Base-by-base conservation (phyloP, 768 basidiomycete genomes). In the Leccinum rimulosum region DNA sequence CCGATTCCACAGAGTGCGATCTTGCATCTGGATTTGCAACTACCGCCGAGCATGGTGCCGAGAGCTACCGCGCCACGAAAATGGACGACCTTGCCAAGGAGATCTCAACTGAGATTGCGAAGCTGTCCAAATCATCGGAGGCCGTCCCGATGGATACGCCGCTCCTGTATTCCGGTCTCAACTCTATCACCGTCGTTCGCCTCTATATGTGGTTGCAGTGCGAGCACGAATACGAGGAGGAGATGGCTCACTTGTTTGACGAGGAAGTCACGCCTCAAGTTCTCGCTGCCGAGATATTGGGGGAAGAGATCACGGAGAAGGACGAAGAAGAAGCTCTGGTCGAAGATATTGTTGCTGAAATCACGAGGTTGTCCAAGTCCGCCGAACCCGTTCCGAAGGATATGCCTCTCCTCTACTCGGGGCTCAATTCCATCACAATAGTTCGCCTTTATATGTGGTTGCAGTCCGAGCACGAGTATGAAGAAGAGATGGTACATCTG, bases 201-300 rank as follows among this genome's bases (percentile, higher is more conserved):
- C 63, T 76, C 28, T 64, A 69, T 61, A 64, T 69, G 65, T 75
- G 73, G 74, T 59, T 75, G 57, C 74, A 72, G 59, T 73, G 68
- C 27, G 70, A 68, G 28, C 59, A 68, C 54, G 71, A 74, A 53
- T 74, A 70, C 49, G 64, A 58, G 12, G 72, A 68, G 25, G 68
- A 70, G 54, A 65, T 72, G 65, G 47, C 63, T 38, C 66, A 68
- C 48, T 58, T 75, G 8, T 69, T 74, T 36, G 69, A 73, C 27
- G 71, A 71, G 40, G 71, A 73, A 25, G 54, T 71, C 45, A 70
- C 74, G 6, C 62, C 72, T 47, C 51, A 64, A 17, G 62, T 60
- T 28, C 66, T 75, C 4, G 74, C 74, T n/a, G 36, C 59, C 43
- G 71, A 74, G 40, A 74, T 75, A 48, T 25, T 68, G 35, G 45